A percentile compares a stretch with the other conserved stretches of the same genome.
Conservation (phyloP, 306 rosid species). For the Trifolium repens region DNA sequence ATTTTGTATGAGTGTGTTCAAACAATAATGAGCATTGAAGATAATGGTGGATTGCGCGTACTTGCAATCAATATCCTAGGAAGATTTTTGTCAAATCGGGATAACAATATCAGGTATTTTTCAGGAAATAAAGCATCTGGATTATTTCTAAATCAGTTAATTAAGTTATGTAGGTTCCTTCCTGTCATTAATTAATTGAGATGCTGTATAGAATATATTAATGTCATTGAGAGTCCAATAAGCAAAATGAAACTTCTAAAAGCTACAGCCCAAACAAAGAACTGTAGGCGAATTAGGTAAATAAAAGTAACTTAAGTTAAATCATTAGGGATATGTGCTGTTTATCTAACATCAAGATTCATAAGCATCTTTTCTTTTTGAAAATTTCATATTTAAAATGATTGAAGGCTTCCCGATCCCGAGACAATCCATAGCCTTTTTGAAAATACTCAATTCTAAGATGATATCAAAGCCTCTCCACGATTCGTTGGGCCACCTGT, state of each 20-base stretch:
- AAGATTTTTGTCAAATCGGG: constrained; percentile 95
- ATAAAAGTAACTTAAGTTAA: constrained; percentile 20
- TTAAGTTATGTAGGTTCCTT: constrained; percentile 4
- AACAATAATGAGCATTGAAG: constrained; percentile 98
- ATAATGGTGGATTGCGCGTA: constrained; percentile 95
- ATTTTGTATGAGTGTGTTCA: constrained; percentile 93
- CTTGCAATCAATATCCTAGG: constrained; percentile 97
- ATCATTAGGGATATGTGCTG: neutral
- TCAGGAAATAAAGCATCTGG: constrained; percentile 33
- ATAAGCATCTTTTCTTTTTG: neutral
- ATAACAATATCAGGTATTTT: constrained; percentile 91
- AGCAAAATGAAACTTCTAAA: constrained; percentile 21
- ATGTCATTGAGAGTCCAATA: neutral
- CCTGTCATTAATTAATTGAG: neutral
- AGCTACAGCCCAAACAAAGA: neutral
- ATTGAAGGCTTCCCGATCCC: constrained; percentile 17
- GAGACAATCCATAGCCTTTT: neutral
- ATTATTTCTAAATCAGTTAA: constrained; percentile 20
- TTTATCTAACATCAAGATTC: constrained; percentile 25
- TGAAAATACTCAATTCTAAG: too few species aligned
- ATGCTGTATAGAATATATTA: neutral
- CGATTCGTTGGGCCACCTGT: too few species aligned
- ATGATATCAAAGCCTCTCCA: too few species aligned
- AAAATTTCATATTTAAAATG: constrained; percentile 4
- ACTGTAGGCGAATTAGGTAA: neutral